A percentile compares a stretch with the other conserved stretches of the same genome.
These are phyloP conservation scores for Ceratocystis variospora DNA, from an alignment of 2,329 filamentous ascomycete species.

Conservation along the genomic window DNA sequence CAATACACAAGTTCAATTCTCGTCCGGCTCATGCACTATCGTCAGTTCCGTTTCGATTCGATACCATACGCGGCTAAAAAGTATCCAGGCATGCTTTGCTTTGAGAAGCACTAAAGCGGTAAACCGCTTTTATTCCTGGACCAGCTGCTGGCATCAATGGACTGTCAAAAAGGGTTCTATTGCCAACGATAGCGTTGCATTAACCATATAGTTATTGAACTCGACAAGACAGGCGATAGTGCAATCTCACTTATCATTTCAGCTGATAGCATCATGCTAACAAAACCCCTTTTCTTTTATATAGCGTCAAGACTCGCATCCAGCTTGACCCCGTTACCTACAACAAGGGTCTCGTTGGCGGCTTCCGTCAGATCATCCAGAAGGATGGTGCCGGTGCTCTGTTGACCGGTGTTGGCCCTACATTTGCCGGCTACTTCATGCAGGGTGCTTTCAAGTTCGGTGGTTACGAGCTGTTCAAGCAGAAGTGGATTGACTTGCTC, in stretches of 20 bases:
- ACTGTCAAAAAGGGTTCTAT: not conserved
- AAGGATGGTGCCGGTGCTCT: conserved; percentile 78
- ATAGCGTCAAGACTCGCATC: conserved; percentile 87
- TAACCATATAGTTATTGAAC: not conserved
- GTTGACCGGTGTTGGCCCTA: conserved; percentile 73
- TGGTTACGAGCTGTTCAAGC: conserved; percentile 94
- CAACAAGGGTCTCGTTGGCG: conserved; percentile 76
- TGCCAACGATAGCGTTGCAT: not conserved
- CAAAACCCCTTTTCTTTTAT: conserved; percentile 10
- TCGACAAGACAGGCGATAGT: not conserved
- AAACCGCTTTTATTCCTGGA: not conserved
- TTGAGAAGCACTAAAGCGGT: too few species aligned
- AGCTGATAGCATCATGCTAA: conserved; percentile 19
- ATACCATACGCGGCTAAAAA: not conserved
- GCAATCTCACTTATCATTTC: not conserved
- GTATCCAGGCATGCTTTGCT: not conserved
- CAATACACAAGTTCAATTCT: not conserved
- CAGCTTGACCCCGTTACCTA: conserved; percentile 83
- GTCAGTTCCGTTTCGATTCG: not conserved
- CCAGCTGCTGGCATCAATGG: not conserved
- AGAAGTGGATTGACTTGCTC: conserved; percentile 68
- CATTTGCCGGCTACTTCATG: conserved; percentile 82
- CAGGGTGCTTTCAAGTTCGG: conserved; percentile 68
- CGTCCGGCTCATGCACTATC: not conserved
- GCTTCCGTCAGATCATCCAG: conserved; percentile 71